These are phyloP conservation scores for Ophidiomyces ophidiicola DNA, from an alignment of 2,329 filamentous ascomycete species.

Conservation along the genomic window DNA sequence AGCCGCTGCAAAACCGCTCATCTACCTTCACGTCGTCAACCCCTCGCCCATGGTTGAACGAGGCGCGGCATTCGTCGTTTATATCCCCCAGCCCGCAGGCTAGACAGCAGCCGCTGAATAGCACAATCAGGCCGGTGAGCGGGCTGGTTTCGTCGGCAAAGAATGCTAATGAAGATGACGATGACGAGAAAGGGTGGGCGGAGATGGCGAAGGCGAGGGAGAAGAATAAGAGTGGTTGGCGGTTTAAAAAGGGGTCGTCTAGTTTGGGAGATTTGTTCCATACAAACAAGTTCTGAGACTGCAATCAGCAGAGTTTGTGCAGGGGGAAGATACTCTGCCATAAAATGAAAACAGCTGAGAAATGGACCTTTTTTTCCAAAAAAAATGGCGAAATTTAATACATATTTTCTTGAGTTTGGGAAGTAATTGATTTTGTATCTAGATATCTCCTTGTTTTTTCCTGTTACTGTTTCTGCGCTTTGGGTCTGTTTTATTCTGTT, in stretches of 20 bases:
- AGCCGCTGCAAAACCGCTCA: constrained; percentile 25
- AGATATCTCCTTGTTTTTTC: background rate
- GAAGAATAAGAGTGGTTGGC: constrained; percentile 39
- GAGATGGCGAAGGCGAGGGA: constrained; percentile 40
- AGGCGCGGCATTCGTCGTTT: constrained; percentile 23
- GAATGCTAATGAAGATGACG: constrained; percentile 28
- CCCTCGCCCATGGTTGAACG: constrained; percentile 29
- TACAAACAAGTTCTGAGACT: constrained; percentile 23
- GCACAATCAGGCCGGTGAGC: constrained; percentile 17
- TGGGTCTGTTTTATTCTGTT: background rate
- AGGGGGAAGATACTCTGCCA: no score
- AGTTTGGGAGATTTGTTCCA: constrained; percentile 29
- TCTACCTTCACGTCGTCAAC: constrained; percentile 26
- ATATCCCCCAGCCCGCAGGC: constrained; percentile 8
- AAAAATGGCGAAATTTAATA: background rate
- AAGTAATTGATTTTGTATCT: constrained; percentile 2
- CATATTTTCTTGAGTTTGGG: constrained; percentile 1
- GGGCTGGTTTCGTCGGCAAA: constrained; percentile 13
- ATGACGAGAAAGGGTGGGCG: constrained; percentile 41
- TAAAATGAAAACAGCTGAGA: no score
- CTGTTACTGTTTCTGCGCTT: constrained; percentile 1
- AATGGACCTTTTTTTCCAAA: no score
- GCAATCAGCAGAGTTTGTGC: no score
- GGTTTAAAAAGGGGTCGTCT: constrained; percentile 30
- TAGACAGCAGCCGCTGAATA: constrained; percentile 17